These are phyloP conservation scores for Ceratobasidium sp. DNA, from an alignment of 1,284 basidiomycete species.

Conservation along the genomic window DNA sequence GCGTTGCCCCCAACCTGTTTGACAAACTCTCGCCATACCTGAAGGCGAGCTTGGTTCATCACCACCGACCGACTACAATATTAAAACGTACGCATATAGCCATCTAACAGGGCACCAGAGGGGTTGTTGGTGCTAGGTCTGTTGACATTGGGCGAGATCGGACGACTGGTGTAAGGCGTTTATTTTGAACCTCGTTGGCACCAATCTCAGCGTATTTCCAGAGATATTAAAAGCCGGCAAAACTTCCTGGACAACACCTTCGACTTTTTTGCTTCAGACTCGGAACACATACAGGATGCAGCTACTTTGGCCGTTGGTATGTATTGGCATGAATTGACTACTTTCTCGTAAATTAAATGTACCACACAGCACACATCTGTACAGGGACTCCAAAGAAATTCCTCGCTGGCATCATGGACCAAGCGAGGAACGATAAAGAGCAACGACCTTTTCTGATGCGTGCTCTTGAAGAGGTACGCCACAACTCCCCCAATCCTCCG, in stretches of 20 bases:
- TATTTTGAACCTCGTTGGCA: not conserved
- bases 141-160: slow-evolving; percentile 88
- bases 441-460: slow-evolving; percentile 88
- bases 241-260: slow-evolving; percentile 80
- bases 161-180: slow-evolving; percentile 79
- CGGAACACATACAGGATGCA: slow-evolving; percentile 85
- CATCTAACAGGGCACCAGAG: slow-evolving; percentile 71
- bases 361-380: slow-evolving; percentile 85
- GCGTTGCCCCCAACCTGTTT: slow-evolving; percentile 79
- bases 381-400: slow-evolving; percentile 89
- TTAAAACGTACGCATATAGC: slow-evolving; percentile 54
- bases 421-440: slow-evolving; percentile 78
- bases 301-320: slow-evolving; percentile 90
- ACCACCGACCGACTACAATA: not conserved
- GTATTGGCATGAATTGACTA: slow-evolving; percentile 47
- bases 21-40: slow-evolving; percentile 81
- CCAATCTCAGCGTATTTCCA: slow-evolving; percentile 53
- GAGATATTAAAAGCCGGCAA: slow-evolving; percentile 81
- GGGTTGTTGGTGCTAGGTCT: slow-evolving; percentile 83
- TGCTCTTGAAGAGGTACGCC: slow-evolving; percentile 86
- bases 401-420: slow-evolving; percentile 86
- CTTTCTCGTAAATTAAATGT: not conserved
- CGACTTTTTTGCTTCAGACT: slow-evolving; percentile 76
- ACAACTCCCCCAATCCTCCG: not conserved
- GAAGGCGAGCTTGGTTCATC: slow-evolving; percentile 62